Evolutionary conservation across 495 filamentous ascomycete species (phyloP).

Genomic region (Penicillium argentinense): DNA sequence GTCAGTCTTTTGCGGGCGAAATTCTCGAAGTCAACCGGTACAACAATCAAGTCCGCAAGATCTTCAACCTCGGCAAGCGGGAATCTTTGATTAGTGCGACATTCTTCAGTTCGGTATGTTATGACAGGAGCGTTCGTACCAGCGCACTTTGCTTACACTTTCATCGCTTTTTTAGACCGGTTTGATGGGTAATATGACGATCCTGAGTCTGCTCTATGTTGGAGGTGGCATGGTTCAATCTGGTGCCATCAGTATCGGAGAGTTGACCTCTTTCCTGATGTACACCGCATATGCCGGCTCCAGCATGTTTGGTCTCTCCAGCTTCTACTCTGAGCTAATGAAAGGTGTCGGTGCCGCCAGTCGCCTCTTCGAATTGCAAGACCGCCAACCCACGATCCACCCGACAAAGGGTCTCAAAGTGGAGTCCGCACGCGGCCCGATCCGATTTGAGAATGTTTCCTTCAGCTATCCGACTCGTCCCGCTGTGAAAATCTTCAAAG

Average conservation of each 20-base stretch:
- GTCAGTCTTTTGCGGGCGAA: slow-evolving; percentile 93
- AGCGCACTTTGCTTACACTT: too few species aligned
- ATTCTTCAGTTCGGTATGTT: slow-evolving; percentile 75
- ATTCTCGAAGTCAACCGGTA: slow-evolving; percentile 86
- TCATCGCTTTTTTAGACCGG: slow-evolving; percentile 70
- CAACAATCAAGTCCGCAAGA: slow-evolving; percentile 85
- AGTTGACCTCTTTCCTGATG: slow-evolving; percentile 97
- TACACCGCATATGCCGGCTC: slow-evolving; percentile 92
- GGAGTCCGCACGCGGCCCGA: slow-evolving; percentile 77
- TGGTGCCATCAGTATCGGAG: slow-evolving; percentile 84
- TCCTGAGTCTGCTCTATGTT: slow-evolving; percentile 86
- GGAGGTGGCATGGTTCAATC: slow-evolving; percentile 86
- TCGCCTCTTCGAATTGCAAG: slow-evolving; percentile 92
- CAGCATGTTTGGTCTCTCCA: slow-evolving; percentile 87
- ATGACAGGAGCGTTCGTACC: too few species aligned
- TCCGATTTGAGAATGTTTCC: slow-evolving; percentile 77
- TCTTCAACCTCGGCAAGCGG: slow-evolving; percentile 80
- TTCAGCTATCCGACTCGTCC: slow-evolving; percentile 92
- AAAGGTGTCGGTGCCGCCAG: slow-evolving; percentile 96
- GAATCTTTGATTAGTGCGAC: slow-evolving; percentile 87
- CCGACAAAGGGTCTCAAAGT: slow-evolving; percentile 78
- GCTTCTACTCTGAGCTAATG: slow-evolving; percentile 98
- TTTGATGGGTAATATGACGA: slow-evolving; percentile 92
- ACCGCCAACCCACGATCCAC: slow-evolving; percentile 82
- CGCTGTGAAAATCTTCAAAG: slow-evolving; percentile 85